Conservation (phyloP, 129 eudicot genomes). For the Chrysanthemum lavandulifolium region DNA sequence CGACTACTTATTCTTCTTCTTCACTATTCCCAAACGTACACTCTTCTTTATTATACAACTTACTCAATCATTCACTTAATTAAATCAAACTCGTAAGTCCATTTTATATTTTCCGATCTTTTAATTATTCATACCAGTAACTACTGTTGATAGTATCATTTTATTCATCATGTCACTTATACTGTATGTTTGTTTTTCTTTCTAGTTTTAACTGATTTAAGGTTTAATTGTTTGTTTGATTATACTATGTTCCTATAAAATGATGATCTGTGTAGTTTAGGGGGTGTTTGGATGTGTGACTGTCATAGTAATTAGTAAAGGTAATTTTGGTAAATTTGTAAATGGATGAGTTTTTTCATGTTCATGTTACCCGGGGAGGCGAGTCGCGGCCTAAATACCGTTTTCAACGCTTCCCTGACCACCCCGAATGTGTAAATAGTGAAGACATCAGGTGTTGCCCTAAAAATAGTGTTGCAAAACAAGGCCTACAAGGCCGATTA, state of each 20-base stretch:
- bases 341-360: no score
- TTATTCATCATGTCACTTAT: background rate
- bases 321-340: no score
- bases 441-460: background rate
- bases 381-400: no score
- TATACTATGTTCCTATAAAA: background rate
- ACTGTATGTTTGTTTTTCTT: background rate
- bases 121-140: background rate
- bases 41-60: background rate
- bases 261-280: background rate
- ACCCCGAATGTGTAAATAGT: no score
- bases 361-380: no score
- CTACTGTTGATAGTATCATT: background rate
- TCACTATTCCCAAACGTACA: slow-evolving; percentile 39
- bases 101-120: background rate
- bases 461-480: no score
- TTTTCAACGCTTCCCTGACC: no score
- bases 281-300: no score
- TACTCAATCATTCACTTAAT: background rate
- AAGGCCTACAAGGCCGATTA: no score
- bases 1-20: slow-evolving; percentile 28
- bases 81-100: slow-evolving; percentile 5
- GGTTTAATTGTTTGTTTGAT: slow-evolving; percentile 1
- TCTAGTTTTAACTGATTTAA: background rate
- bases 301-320: no score